Conservation (phyloP, 257 asterid genomes). For the Jacaranda copaia region DNA sequence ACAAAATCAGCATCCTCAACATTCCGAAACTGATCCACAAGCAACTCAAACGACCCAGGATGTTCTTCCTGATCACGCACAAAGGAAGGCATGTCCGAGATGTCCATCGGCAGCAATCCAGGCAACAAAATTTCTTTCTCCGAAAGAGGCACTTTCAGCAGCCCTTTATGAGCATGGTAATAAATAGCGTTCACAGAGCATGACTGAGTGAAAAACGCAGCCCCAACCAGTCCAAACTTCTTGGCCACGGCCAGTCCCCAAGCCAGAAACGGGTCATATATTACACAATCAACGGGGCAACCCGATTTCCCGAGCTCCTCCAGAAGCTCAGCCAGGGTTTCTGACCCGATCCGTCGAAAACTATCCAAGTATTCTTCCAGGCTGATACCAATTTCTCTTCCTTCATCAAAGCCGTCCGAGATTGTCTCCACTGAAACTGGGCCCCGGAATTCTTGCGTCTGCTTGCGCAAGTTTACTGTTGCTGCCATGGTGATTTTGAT, state of each 20-base stretch:
- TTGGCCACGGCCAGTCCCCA: slow-evolving; percentile 39
- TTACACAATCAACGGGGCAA: slow-evolving; percentile 31
- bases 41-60: slow-evolving; percentile 23
- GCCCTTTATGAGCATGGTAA: slow-evolving; percentile 17
- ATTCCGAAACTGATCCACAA: slow-evolving; percentile 35
- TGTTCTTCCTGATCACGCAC: slow-evolving; percentile 7
- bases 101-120: slow-evolving; percentile 38
- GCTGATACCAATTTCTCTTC: not conserved
- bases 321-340: slow-evolving; percentile 26
- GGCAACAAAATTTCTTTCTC: slow-evolving; percentile 9
- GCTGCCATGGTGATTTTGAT: slow-evolving; percentile 38
- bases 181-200: slow-evolving; percentile 31
- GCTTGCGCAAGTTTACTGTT: slow-evolving; percentile 24
- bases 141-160: not conserved
- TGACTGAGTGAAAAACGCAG: slow-evolving; percentile 39
- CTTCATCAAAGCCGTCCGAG: slow-evolving; percentile 44
- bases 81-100: slow-evolving; percentile 38
- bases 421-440: slow-evolving; percentile 34
- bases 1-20: slow-evolving; percentile 33
- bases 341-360: slow-evolving; percentile 32
- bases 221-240: slow-evolving; percentile 24
- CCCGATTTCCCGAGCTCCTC: slow-evolving; percentile 24
- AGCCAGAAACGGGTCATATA: slow-evolving; percentile 36
- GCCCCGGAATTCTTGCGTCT: not conserved
- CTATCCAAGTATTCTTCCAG: not conserved